Conservation (phyloP, 1,284 basidiomycete genomes). For the Sporisorium exsertum region DNA sequence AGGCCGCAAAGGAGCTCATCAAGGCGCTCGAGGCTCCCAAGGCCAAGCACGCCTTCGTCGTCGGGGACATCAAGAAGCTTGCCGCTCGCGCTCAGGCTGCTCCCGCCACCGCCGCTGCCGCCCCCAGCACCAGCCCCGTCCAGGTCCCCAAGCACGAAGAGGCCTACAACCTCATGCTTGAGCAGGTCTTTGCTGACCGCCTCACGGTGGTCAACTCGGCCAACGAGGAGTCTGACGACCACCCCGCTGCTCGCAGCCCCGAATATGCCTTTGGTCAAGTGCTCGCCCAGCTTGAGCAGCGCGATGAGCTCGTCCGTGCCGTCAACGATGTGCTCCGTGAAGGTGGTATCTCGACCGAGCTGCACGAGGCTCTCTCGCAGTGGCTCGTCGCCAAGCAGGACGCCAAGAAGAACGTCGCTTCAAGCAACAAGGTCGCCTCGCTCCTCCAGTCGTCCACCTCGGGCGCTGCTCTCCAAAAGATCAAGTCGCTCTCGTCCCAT, state of each 20-base stretch:
- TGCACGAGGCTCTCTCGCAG: slow-evolving; percentile 56
- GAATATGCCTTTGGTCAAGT: slow-evolving; percentile 94
- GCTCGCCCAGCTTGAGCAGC: slow-evolving; percentile 76
- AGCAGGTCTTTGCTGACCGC: slow-evolving; percentile 83
- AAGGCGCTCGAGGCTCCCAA: slow-evolving; percentile 43
- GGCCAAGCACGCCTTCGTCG: slow-evolving; percentile 60
- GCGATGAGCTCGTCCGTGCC: slow-evolving; percentile 57
- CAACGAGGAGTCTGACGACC: slow-evolving; percentile 49
- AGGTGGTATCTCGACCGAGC: slow-evolving; percentile 51
- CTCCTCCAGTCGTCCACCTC: slow-evolving; percentile 76
- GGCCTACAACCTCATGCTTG: slow-evolving; percentile 89
- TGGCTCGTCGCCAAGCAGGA: slow-evolving; percentile 56
- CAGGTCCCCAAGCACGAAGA: slow-evolving; percentile 84
- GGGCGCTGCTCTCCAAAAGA: slow-evolving; percentile 43
- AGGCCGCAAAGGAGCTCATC: slow-evolving; percentile 54
- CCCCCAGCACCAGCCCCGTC: slow-evolving; percentile 34
- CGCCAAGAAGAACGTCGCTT: slow-evolving; percentile 47
- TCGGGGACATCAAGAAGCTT: slow-evolving; percentile 70
- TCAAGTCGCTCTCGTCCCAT: slow-evolving; percentile 56
- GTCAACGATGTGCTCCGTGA: slow-evolving; percentile 56
- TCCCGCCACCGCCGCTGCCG: slow-evolving; percentile 13
- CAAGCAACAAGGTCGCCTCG: slow-evolving; percentile 48
- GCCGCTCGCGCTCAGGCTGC: slow-evolving; percentile 65
- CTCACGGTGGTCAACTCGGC: slow-evolving; percentile 82
- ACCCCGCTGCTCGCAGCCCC: slow-evolving; percentile 79